Percentiles rank a stretch among this genome's conserved stretches.
Evolutionary conservation across 2,329 filamentous ascomycete species (phyloP).

Genomic region (Daldinia sp.): DNA sequence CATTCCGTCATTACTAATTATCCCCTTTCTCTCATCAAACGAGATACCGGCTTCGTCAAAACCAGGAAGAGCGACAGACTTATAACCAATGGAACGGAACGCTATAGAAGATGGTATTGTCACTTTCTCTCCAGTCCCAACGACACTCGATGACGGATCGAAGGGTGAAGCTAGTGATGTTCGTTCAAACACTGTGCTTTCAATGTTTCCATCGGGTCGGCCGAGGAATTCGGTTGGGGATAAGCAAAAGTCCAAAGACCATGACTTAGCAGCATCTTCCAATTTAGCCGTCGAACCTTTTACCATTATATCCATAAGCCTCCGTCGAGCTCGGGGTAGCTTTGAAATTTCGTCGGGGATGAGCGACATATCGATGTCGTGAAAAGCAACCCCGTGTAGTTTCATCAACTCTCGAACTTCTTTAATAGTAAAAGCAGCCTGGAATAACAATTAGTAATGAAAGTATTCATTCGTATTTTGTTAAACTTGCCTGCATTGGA

Average conservation of each 20-base stretch:
- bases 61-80: conserved; percentile 80
- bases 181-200: conserved; percentile 75
- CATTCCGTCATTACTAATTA: conserved; percentile 84
- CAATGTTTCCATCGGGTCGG: conserved; percentile 63
- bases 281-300: conserved; percentile 74
- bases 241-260: conserved; percentile 89
- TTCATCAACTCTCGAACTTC: conserved; percentile 90
- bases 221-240: conserved; percentile 77
- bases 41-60: conserved; percentile 79
- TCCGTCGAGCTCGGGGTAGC: conserved; percentile 80
- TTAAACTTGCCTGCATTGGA: conserved; percentile 77
- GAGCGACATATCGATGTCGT: conserved; percentile 73
- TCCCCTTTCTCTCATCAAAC: conserved; percentile 79
- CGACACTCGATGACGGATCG: conserved; percentile 63
- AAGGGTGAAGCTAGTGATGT: conserved; percentile 68
- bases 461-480: background rate
- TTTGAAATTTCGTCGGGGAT: conserved; percentile 75
- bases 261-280: conserved; percentile 70
- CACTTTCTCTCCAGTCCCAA: conserved; percentile 62
- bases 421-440: conserved; percentile 96
- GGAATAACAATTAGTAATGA: conserved; percentile 20
- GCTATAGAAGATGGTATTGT: conserved; percentile 76
- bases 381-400: conserved; percentile 77
- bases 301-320: conserved; percentile 82
- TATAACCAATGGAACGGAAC: conserved; percentile 96